phyloP scores from a whole-genome alignment of 371 early-diverging fungal genomes.

The Smittium culicis region DNA sequence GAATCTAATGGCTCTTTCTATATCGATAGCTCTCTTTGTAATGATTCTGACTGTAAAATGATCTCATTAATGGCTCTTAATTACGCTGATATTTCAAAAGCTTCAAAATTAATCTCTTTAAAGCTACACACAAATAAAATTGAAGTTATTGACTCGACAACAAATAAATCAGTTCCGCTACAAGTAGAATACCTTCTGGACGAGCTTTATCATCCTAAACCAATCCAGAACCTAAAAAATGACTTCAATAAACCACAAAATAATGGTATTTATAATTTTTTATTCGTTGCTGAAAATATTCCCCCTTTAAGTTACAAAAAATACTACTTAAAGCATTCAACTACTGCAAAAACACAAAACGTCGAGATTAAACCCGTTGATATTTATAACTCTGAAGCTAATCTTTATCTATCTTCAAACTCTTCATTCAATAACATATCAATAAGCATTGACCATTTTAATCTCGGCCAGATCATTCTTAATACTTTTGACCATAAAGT shows the following conservation, averaged over 20 bases:
- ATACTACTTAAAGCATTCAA: constrained; percentile 7
- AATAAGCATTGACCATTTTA: neutral
- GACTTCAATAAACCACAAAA: neutral
- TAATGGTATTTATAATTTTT: constrained; percentile 10
- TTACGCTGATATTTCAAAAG: neutral
- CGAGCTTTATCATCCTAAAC: constrained; percentile 8
- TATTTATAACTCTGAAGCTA: neutral
- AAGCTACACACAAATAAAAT: neutral
- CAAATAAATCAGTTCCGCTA: constrained; percentile 13
- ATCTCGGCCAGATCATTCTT: constrained; percentile 10
- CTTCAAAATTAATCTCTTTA: neutral
- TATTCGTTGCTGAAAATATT: constrained; percentile 21
- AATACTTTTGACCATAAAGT: constrained; percentile 13
- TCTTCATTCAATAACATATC: neutral
- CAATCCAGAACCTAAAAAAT: constrained; percentile 12
- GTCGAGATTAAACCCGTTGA: neutral
- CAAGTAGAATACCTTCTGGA: constrained; percentile 19
- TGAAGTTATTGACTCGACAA: constrained; percentile 13
- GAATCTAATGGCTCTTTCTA: constrained; percentile 1
- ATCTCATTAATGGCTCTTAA: neutral
- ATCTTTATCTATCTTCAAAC: neutral
- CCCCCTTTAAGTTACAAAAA: constrained; percentile 18
- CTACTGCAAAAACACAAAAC: neutral
- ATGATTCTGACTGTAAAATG: neutral
- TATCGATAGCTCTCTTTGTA: neutral